Percentiles rank a stretch among this genome's conserved stretches.
Conservation (phyloP, 345 rosid genomes). For the Syzygium grande region DNA sequence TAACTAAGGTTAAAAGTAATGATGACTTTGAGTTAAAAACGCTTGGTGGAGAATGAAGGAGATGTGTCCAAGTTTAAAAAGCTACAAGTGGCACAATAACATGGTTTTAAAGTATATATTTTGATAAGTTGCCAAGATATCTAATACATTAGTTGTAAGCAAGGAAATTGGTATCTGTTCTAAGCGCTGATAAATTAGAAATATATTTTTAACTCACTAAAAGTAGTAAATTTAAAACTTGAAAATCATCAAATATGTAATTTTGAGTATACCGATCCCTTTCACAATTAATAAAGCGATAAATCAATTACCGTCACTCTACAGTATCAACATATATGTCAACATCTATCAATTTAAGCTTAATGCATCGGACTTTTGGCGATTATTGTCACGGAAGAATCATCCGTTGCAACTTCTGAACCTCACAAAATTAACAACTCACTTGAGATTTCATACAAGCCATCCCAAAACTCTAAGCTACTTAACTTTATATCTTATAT, state of each 20-base stretch:
- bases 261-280: not conserved
- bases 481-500: not conserved
- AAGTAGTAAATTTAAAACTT: not conserved
- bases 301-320: not conserved
- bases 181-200: rapidly evolving
- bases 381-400: no score
- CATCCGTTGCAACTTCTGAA: rapidly evolving
- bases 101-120: not conserved
- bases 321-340: not conserved
- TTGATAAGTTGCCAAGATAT: not conserved
- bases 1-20: not conserved
- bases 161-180: not conserved
- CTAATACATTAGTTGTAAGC: not conserved
- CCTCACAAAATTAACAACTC: not conserved
- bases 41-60: not conserved
- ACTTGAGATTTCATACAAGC: not conserved
- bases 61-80: not conserved
- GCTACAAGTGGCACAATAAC: not conserved
- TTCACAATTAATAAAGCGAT: not conserved
- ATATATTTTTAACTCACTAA: not conserved
- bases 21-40: not conserved
- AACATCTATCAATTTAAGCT: not conserved
- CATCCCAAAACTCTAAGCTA: not conserved
- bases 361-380: not conserved
- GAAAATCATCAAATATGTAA: not conserved